phyloP scores from a whole-genome alignment of 805 yeast species.

The Hanseniaspora clermontiae region DNA sequence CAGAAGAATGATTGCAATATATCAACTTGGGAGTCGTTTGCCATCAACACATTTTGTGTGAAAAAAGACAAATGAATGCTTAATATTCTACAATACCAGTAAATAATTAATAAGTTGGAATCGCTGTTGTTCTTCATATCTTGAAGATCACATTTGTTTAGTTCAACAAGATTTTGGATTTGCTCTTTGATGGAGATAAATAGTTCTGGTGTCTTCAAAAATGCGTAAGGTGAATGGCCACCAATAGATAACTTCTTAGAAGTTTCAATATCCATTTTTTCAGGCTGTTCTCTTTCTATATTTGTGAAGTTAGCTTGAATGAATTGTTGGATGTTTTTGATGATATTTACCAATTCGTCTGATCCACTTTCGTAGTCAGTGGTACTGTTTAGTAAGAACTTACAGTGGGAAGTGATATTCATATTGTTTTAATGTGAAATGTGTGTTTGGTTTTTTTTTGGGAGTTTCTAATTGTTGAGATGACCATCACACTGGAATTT shows the following conservation, averaged over 20 bases:
- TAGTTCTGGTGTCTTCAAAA: slow-evolving; percentile 39
- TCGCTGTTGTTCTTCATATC: slow-evolving; percentile 33
- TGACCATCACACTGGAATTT: background rate
- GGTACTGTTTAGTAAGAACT: slow-evolving; percentile 23
- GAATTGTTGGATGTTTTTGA: slow-evolving; percentile 28
- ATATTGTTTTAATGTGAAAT: background rate
- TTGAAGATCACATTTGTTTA: slow-evolving; percentile 28
- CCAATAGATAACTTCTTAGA: slow-evolving; percentile 36
- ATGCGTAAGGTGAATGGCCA: slow-evolving; percentile 62
- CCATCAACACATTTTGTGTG: slow-evolving; percentile 28
- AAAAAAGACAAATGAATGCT: slow-evolving; percentile 45
- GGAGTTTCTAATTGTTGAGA: too few relatives aligned
- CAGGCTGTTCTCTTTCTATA: slow-evolving; percentile 1
- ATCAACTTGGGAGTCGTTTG: slow-evolving; percentile 34
- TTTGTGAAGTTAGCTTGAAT: slow-evolving; percentile 60
- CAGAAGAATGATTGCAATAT: slow-evolving; percentile 22
- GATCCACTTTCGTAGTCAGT: slow-evolving; percentile 8
- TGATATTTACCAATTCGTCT: background rate
- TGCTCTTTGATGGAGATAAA: slow-evolving; percentile 21
- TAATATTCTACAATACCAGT: slow-evolving; percentile 69
- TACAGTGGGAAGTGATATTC: background rate
- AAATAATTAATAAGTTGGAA: slow-evolving; percentile 30
- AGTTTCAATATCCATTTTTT: slow-evolving; percentile 15
- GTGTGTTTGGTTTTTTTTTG: background rate
- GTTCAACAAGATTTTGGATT: background rate